These are phyloP conservation scores for Sporothrix schenckii DNA, from an alignment of 2,329 filamentous ascomycete species.

Conservation along the genomic window DNA sequence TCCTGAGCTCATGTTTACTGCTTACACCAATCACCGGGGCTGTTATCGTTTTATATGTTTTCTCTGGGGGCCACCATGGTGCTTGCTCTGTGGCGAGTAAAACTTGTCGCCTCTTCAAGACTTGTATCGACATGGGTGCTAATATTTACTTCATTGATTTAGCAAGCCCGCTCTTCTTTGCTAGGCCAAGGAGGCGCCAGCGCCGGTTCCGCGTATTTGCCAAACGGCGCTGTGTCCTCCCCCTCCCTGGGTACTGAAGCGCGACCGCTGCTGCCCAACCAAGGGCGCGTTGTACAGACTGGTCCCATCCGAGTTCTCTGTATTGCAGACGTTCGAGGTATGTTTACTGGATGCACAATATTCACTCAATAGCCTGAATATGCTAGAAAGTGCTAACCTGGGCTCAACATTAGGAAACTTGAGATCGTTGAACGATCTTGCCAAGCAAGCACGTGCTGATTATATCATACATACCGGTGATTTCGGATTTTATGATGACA, in stretches of 20 bases:
- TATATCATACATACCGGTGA: slow-evolving; percentile 99
- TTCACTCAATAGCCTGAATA: neutral
- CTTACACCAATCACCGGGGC: neutral
- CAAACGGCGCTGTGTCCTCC: slow-evolving; percentile 60
- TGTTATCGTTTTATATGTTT: neutral
- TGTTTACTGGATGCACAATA: slow-evolving; percentile 38
- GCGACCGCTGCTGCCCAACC: slow-evolving; percentile 67
- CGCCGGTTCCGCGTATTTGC: slow-evolving; percentile 54
- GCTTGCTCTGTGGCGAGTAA: no score
- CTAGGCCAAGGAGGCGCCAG: slow-evolving; percentile 47
- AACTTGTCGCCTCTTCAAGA: neutral
- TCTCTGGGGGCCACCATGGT: neutral
- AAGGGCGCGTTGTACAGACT: slow-evolving; percentile 67
- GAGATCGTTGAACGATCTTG: slow-evolving; percentile 92
- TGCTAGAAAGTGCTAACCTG: slow-evolving; percentile 32
- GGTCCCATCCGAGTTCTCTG: slow-evolving; percentile 69
- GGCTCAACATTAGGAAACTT: slow-evolving; percentile 72
- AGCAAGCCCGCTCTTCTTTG: slow-evolving; percentile 48
- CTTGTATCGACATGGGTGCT: neutral
- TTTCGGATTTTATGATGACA: slow-evolving; percentile 98
- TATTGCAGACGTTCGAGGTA: slow-evolving; percentile 73
- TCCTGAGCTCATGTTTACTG: neutral
- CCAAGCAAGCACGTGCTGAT: slow-evolving; percentile 90
- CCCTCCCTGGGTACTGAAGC: slow-evolving; percentile 60
- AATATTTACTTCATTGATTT: neutral